Percentiles rank a stretch among this genome's conserved stretches.
phyloP scores from a whole-genome alignment of 2,329 filamentous ascomycete species.

The Ilyonectria robusta region DNA sequence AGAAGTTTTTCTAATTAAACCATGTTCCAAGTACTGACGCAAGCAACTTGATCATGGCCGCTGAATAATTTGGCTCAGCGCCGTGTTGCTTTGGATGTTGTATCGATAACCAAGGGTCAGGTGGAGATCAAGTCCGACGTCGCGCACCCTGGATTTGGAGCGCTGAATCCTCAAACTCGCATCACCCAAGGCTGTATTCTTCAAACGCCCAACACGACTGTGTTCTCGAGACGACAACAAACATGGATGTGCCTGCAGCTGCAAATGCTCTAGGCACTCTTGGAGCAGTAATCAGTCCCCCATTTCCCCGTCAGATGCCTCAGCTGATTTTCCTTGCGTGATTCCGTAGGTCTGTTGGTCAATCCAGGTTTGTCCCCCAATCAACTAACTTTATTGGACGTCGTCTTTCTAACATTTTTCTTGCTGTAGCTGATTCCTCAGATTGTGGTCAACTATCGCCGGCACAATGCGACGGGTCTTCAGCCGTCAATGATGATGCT shows the following conservation, averaged over 20 bases:
- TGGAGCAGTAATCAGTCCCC: conserved; percentile 63
- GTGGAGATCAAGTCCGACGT: background rate
- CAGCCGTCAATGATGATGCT: conserved; percentile 81
- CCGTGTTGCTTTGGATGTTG: background rate
- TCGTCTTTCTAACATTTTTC: background rate
- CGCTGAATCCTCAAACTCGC: background rate
- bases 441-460: conserved; percentile 76
- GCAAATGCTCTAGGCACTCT: conserved; percentile 72
- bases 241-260: conserved; percentile 68
- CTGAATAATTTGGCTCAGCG: no score
- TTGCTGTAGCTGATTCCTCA: conserved; percentile 74
- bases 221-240: accelerated
- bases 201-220: background rate
- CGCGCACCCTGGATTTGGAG: background rate
- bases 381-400: background rate
- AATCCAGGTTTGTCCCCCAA: conserved; percentile 63
- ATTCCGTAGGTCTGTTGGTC: conserved; percentile 71
- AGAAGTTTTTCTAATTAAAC: no score
- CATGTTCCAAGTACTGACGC: no score
- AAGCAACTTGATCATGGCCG: no score
- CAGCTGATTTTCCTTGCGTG: background rate
- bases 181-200: background rate
- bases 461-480: conserved; percentile 75
- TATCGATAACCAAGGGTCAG: background rate
- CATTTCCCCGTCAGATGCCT: no score